A percentile compares a stretch with the other conserved stretches of the same genome.
Evolutionary conservation across 2,329 filamentous ascomycete genomes (phyloP).

Genomic region (Phialophora expanda): DNA sequence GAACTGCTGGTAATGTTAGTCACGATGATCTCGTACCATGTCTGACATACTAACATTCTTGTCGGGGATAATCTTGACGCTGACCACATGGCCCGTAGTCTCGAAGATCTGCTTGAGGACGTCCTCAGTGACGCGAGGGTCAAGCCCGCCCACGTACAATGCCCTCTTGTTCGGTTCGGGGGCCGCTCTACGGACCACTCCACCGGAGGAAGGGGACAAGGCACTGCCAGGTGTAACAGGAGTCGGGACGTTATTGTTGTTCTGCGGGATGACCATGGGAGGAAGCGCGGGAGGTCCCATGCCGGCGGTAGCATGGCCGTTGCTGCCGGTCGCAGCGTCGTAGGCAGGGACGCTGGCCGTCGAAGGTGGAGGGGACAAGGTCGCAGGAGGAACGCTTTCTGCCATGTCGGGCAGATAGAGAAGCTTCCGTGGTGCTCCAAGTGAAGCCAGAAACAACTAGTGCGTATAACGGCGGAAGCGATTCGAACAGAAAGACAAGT

Average conservation of each 20-base stretch:
- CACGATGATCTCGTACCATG: not conserved
- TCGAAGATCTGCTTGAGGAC: slow-evolving; percentile 98
- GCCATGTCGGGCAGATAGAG: slow-evolving; percentile 64
- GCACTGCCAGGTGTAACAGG: slow-evolving; percentile 82
- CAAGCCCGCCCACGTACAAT: slow-evolving; percentile 91
- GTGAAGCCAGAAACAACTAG: slow-evolving; percentile 24
- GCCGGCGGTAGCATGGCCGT: slow-evolving; percentile 56
- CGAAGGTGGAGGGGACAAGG: slow-evolving; percentile 68
- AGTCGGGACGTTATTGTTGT: slow-evolving; percentile 92
- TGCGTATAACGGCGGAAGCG: slow-evolving; percentile 8
- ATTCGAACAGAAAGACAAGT: slow-evolving; percentile 14
- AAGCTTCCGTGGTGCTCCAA: slow-evolving; percentile 22
- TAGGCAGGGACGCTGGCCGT: slow-evolving; percentile 73
- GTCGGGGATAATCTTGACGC: slow-evolving; percentile 99
- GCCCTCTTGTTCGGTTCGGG: slow-evolving; percentile 99
- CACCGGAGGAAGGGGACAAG: slow-evolving; percentile 83
- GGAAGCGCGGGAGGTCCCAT: slow-evolving; percentile 91
- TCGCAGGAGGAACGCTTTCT: slow-evolving; percentile 70
- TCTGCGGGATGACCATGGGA: slow-evolving; percentile 84
- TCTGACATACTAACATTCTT: slow-evolving; percentile 79
- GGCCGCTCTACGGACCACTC: slow-evolving; percentile 84
- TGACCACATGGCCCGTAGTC: slow-evolving; percentile 96
- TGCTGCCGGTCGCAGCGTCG: slow-evolving; percentile 74
- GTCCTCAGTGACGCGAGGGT: slow-evolving; percentile 94
- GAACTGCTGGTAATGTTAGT: slow-evolving; percentile 42